A percentile compares a stretch with the other conserved stretches of the same genome.
Evolutionary conservation across 305 asterid species (phyloP).

Genomic region (Fraxinus latifolia): DNA sequence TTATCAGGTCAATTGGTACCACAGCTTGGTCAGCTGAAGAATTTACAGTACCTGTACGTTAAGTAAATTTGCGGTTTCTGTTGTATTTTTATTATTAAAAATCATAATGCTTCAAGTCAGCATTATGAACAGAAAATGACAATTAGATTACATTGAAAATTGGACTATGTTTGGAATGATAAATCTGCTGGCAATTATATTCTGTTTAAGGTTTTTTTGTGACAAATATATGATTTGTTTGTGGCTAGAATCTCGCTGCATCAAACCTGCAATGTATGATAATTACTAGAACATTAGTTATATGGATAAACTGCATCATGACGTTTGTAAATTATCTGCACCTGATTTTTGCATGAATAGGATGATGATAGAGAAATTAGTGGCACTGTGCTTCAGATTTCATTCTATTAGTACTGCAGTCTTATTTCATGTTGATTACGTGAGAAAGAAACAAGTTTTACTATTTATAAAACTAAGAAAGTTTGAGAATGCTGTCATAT

Average conservation of each 20-base stretch:
- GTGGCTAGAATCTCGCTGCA: neutral
- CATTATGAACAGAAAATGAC: neutral
- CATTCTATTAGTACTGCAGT: neutral
- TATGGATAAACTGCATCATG: neutral
- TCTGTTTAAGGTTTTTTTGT: neutral
- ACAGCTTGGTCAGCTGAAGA: slow-evolving; percentile 86
- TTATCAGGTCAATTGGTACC: slow-evolving; percentile 85
- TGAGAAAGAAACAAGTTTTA: slow-evolving; percentile 7
- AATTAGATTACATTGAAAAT: neutral
- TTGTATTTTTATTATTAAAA: neutral
- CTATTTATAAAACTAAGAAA: neutral
- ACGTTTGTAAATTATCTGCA: neutral
- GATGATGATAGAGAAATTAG: neutral
- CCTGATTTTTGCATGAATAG: neutral
- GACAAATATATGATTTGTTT: neutral
- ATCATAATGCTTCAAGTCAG: neutral
- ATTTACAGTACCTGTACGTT: slow-evolving; percentile 91
- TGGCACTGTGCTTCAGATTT: neutral
- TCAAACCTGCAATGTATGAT: neutral
- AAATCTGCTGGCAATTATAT: neutral
- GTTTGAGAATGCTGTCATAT: neutral
- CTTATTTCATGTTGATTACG: slow-evolving; percentile 1
- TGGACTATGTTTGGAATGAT: neutral
- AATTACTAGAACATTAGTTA: neutral
- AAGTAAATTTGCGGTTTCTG: neutral